Base-by-base conservation (phyloP, 108 stramenopile genomes). In the Skeletonema tropicum region DNA sequence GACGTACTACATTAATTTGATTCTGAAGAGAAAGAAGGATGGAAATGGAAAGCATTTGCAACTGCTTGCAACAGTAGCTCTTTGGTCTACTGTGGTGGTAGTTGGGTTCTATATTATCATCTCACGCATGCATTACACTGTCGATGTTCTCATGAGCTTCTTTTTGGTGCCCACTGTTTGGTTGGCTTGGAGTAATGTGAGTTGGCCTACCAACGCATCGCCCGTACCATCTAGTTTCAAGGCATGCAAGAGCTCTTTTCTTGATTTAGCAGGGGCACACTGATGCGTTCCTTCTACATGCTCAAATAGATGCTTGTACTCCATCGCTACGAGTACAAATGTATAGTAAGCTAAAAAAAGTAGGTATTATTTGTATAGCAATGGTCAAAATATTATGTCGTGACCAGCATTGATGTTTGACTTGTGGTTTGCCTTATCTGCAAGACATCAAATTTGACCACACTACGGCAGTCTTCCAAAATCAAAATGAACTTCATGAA, bases 401-500 rank as follows among this genome's bases (percentile, higher is more conserved):
- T 5, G 42, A 45, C 42, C 42, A 45, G 42, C 42, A n/a, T n/a
- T 45, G 14, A 45, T 45, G 4, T 15, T 45, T n/a, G 14, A 15
- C 42, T 15, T 45, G 15, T 11, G 4, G 26, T 29, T 29, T 29
- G 26, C 26, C 2, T 29, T 2, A 29, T 29, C 26, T 29, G 3
- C 11, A 45, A 3, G 3, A 45, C n/a, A 45, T n/a, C 42, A 45
- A 45, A 3, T 45, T n/a, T n/a, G n/a, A 13, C 10, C 12, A 41
- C 39, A 0, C 11, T 39, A 39, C 0, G 38, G 11, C 38, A 39
- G 11, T 12, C 19, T 8, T 55, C 23, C 52, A 55, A 55, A 55
- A 21, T 19, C 52, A 55, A 23, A 55, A 55, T 55, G 52, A 1
- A 89, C 72, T 12, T 60, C 62, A 39, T 93, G 92, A 1, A 33